Evolutionary conservation across 2,329 filamentous ascomycete species (phyloP).

Genomic region (Paramyrothecium sp.): DNA sequence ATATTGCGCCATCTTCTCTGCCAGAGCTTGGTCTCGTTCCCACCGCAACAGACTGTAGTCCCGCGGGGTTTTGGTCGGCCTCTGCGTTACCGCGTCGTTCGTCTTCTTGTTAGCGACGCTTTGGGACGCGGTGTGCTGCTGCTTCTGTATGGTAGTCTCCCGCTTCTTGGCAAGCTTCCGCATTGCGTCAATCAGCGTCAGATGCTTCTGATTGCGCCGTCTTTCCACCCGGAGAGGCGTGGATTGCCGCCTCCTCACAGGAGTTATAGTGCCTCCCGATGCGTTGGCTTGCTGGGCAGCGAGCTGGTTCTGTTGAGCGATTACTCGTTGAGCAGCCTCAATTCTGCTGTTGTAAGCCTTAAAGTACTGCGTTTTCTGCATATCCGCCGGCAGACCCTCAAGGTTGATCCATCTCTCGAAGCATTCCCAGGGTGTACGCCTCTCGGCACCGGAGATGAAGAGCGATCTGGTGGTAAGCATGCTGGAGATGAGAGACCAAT

Average conservation of each 20-base stretch:
- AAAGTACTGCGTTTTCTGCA: slow-evolving; percentile 96
- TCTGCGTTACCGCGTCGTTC: slow-evolving; percentile 58
- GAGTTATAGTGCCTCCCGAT: slow-evolving; percentile 27
- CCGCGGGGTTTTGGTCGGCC: slow-evolving; percentile 71
- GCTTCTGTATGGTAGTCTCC: slow-evolving; percentile 81
- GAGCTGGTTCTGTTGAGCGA: slow-evolving; percentile 52
- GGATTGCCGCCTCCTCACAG: slow-evolving; percentile 66
- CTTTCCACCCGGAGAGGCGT: slow-evolving; percentile 83
- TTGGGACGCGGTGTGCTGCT: slow-evolving; percentile 77
- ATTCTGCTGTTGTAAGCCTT: slow-evolving; percentile 65
- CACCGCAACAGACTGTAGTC: slow-evolving; percentile 89
- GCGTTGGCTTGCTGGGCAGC: slow-evolving; percentile 49
- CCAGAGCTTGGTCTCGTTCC: slow-evolving; percentile 74
- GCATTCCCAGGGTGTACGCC: slow-evolving; percentile 96
- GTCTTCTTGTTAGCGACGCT: slow-evolving; percentile 80
- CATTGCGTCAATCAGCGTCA: slow-evolving; percentile 91
- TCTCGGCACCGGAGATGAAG: slow-evolving; percentile 82
- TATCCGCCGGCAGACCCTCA: slow-evolving; percentile 86
- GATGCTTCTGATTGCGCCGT: slow-evolving; percentile 79
- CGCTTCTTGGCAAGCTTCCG: slow-evolving; percentile 93
- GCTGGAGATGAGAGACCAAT: slow-evolving; percentile 92
- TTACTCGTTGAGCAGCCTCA: slow-evolving; percentile 55
- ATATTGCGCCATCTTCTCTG: slow-evolving; percentile 56
- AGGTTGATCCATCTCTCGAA: slow-evolving; percentile 95
- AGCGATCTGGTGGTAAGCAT: slow-evolving; percentile 72